These are phyloP conservation scores for Fusarium ambrosium DNA, from an alignment of 2,329 filamentous ascomycete species.

Conservation along the genomic window DNA sequence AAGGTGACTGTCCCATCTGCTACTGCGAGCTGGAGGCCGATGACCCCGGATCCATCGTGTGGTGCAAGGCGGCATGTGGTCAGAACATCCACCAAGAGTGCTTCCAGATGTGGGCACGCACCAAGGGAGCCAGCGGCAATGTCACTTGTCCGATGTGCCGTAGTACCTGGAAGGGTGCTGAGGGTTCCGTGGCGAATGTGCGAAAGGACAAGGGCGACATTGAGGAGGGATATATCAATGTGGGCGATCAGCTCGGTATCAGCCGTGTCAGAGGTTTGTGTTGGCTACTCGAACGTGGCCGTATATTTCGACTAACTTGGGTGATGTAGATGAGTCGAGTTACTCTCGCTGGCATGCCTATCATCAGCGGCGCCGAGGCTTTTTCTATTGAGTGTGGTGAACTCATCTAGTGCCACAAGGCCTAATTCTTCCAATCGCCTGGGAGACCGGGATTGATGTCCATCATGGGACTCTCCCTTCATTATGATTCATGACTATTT, in stretches of 20 bases:
- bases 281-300: not conserved
- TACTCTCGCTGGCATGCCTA: constrained; percentile 26
- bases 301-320: constrained; percentile 18
- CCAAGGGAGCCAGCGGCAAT: constrained; percentile 52
- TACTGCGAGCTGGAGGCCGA: constrained; percentile 60
- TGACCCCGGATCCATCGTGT: constrained; percentile 58
- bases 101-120: constrained; percentile 67
- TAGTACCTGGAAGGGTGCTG: constrained; percentile 66
- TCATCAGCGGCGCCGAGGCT: constrained; percentile 14
- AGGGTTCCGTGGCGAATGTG: constrained; percentile 58
- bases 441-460: not conserved
- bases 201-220: constrained; percentile 56
- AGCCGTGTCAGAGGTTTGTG: constrained; percentile 63
- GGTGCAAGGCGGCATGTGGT: constrained; percentile 65
- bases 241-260: constrained; percentile 72
- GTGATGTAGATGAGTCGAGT: constrained; percentile 16
- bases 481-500: not conserved
- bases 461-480: not conserved
- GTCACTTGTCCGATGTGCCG: constrained; percentile 74
- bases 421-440: too few species aligned
- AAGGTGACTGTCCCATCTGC: constrained; percentile 71
- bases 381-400: not conserved
- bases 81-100: constrained; percentile 69
- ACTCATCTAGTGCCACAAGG: not conserved
- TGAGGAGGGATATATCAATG: constrained; percentile 72